phyloP scores from a whole-genome alignment of 352 stramenopile genomes.

The Achlya hypogyna region DNA sequence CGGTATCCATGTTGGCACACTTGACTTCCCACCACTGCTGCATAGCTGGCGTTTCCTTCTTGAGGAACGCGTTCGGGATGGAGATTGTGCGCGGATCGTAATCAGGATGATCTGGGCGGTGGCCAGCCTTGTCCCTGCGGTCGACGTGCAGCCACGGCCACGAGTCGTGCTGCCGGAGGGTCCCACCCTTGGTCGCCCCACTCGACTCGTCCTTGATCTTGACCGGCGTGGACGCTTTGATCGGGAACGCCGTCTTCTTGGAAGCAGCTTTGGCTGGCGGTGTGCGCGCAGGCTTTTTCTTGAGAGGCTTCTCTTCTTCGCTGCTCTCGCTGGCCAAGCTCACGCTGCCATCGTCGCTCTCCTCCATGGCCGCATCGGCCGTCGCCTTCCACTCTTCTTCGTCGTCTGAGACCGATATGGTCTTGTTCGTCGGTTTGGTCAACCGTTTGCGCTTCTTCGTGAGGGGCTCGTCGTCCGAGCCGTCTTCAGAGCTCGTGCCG shows the following conservation, averaged over 20 bases:
- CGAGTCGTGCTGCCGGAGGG: slow-evolving; percentile 79
- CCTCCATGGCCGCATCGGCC: slow-evolving; percentile 32
- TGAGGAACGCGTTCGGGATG: slow-evolving; percentile 80
- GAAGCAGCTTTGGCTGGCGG: slow-evolving; percentile 21
- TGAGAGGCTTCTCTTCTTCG: slow-evolving; percentile 22
- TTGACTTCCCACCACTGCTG: slow-evolving; percentile 99
- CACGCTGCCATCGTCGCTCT: slow-evolving; percentile 33
- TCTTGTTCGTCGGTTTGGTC: slow-evolving; percentile 22
- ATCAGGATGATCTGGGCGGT: slow-evolving; percentile 64
- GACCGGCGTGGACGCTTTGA: slow-evolving; percentile 22
- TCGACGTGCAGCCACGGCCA: slow-evolving; percentile 83
- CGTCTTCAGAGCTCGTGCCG: slow-evolving; percentile 58
- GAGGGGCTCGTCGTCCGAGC: slow-evolving; percentile 42
- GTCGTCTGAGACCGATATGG: slow-evolving; percentile 37
- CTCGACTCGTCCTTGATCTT: slow-evolving; percentile 27
- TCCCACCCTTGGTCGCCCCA: slow-evolving; percentile 50
- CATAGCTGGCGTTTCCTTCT: slow-evolving; percentile 91
- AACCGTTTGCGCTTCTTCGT: slow-evolving; percentile 26
- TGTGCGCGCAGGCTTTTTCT: slow-evolving; percentile 16
- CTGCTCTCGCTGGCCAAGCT: slow-evolving; percentile 39
- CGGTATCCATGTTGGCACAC: slow-evolving; percentile 93
- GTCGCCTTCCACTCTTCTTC: slow-evolving; percentile 39
- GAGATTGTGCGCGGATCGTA: slow-evolving; percentile 92
- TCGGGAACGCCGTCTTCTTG: slow-evolving; percentile 27
- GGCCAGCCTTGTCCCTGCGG: slow-evolving; percentile 83